phyloP scores from a whole-genome alignment of 768 basidiomycete genomes.

The Kwoniella sp. region DNA sequence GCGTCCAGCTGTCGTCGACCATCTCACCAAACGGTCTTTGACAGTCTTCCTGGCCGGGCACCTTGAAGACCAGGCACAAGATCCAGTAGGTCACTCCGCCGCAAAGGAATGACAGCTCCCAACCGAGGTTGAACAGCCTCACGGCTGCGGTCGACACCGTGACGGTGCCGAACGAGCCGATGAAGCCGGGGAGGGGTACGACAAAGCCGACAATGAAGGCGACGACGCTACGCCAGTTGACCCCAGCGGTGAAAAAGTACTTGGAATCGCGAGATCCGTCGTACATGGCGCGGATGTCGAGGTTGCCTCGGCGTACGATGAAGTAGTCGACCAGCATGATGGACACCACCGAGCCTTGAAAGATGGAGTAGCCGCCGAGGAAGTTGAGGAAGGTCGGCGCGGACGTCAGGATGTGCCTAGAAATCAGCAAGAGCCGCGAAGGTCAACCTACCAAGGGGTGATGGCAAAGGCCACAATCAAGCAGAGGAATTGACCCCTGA shows the following conservation, averaged over 20 bases:
- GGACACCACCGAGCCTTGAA: conserved; percentile 24
- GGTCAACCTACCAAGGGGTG: conserved; percentile 20
- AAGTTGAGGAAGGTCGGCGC: conserved; percentile 31
- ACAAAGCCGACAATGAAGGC: conserved; percentile 22
- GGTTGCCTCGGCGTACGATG: conserved; percentile 25
- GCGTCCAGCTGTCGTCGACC: conserved; percentile 17
- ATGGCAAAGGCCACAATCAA: conserved; percentile 21
- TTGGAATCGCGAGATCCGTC: conserved; percentile 11
- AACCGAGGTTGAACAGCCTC: conserved; percentile 22
- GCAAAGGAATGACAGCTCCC: conserved; percentile 27
- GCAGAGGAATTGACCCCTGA: conserved; percentile 23
- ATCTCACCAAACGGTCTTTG: conserved; percentile 16
- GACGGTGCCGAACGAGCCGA: conserved; percentile 26
- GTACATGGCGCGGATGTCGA: conserved; percentile 26
- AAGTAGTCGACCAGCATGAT: conserved; percentile 34
- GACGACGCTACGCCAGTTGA: conserved; percentile 20
- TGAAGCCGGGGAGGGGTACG: conserved; percentile 23
- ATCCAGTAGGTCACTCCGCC: conserved; percentile 17
- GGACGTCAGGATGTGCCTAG: conserved; percentile 19
- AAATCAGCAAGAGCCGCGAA: background rate
- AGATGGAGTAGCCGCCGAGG: conserved; percentile 26
- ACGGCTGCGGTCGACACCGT: conserved; percentile 18
- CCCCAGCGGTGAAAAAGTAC: conserved; percentile 23
- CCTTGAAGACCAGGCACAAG: conserved; percentile 16
- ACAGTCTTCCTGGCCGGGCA: conserved; percentile 21